These are phyloP conservation scores for Aspergillus sp. DNA, from an alignment of 2,329 filamentous ascomycete species.

Conservation along the genomic window DNA sequence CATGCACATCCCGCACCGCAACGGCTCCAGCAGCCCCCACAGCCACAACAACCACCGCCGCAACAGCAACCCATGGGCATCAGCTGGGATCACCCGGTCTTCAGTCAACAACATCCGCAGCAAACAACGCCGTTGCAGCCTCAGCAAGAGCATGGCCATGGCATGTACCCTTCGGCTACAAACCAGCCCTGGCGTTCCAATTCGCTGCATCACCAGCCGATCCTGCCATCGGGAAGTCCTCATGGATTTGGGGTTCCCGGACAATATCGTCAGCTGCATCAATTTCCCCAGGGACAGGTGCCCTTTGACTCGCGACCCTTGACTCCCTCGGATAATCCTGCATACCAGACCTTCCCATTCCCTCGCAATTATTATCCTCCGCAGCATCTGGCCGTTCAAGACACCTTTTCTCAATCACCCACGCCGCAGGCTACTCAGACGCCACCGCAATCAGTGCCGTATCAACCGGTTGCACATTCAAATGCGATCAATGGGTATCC, in stretches of 20 bases:
- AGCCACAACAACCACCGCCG: slow-evolving; percentile 24
- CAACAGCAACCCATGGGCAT: slow-evolving; percentile 30
- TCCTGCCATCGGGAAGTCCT: slow-evolving; percentile 20
- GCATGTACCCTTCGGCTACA: slow-evolving; percentile 29
- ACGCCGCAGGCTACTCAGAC: slow-evolving; percentile 25
- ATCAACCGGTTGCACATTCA: slow-evolving; percentile 17
- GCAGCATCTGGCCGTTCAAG: slow-evolving; percentile 27
- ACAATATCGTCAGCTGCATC: slow-evolving; percentile 33
- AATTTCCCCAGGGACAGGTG: slow-evolving; percentile 32
- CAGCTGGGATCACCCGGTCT: slow-evolving; percentile 38
- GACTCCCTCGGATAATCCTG: slow-evolving; percentile 27
- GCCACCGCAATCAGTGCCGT: slow-evolving; percentile 21
- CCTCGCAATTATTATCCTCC: slow-evolving; percentile 32
- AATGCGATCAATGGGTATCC: slow-evolving; percentile 26
- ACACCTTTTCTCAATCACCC: slow-evolving; percentile 27
- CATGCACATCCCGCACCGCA: slow-evolving; percentile 25
- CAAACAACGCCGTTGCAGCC: slow-evolving; percentile 22
- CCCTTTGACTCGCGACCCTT: slow-evolving; percentile 30
- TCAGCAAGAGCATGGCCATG: slow-evolving; percentile 30
- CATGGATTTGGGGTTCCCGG: slow-evolving; percentile 27
- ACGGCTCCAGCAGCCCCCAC: slow-evolving; percentile 20
- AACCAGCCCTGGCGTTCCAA: slow-evolving; percentile 36
- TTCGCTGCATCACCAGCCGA: slow-evolving; percentile 27
- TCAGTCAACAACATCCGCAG: slow-evolving; percentile 27
- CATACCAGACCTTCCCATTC: slow-evolving; percentile 35